Conservation (phyloP, 2,329 filamentous ascomycete genomes). For the Aureobasidium vineae region DNA sequence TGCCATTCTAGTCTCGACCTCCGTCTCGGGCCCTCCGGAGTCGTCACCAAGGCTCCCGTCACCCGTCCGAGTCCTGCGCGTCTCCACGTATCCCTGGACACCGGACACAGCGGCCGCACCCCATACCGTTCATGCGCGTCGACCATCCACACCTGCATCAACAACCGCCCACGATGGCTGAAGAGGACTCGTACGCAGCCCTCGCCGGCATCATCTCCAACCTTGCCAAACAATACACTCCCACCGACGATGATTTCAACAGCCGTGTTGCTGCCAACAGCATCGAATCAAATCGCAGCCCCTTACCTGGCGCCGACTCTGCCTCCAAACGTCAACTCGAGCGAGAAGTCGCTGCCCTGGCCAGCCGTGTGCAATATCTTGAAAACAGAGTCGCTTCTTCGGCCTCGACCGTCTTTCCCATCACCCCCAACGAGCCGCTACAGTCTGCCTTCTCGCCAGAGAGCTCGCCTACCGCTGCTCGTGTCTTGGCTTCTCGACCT, state of each 20-base stretch:
- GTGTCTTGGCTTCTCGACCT: constrained; percentile 36
- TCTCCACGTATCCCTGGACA: not conserved
- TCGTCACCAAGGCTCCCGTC: not conserved
- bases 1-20: not conserved
- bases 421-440: constrained; percentile 72
- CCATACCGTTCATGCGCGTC: constrained; percentile 16
- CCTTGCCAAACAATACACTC: constrained; percentile 50
- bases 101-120: not conserved
- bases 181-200: constrained; percentile 41
- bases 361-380: constrained; percentile 73
- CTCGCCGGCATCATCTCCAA: constrained; percentile 45
- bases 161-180: constrained; percentile 34
- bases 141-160: constrained; percentile 11
- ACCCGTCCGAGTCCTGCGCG: not conserved
- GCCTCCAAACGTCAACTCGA: constrained; percentile 77
- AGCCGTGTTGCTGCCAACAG: constrained; percentile 53
- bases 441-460: constrained; percentile 59
- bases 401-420: constrained; percentile 56
- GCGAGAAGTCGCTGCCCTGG: constrained; percentile 75
- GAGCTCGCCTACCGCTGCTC: constrained; percentile 42
- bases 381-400: constrained; percentile 66
- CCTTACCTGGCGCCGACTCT: constrained; percentile 73
- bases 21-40: not conserved
- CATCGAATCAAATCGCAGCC: constrained; percentile 55
- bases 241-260: constrained; percentile 45